phyloP scores from a whole-genome alignment of 345 rosid species.

The Geranium rotundifolium region DNA sequence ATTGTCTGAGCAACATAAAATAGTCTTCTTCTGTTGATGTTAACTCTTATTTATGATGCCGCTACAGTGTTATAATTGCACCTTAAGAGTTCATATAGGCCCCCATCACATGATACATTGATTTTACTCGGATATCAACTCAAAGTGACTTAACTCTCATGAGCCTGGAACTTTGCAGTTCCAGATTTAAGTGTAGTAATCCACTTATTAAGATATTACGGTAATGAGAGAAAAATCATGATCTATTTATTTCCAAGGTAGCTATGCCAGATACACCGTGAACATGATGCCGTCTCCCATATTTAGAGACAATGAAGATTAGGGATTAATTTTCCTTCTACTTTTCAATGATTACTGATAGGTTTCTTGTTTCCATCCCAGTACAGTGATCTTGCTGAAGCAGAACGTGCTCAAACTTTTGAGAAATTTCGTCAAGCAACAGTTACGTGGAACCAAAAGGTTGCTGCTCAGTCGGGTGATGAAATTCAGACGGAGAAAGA shows the following conservation, averaged over 20 bases:
- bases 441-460: constrained; percentile 43
- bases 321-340: neutral
- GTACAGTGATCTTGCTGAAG: constrained; percentile 69
- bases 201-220: neutral
- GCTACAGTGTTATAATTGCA: no score
- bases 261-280: neutral
- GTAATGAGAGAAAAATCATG: neutral
- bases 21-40: no score
- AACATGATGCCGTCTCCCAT: neutral
- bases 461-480: constrained; percentile 22
- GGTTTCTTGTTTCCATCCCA: constrained; percentile 15
- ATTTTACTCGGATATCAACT: no score
- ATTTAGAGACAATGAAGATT: neutral
- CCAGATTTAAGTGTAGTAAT: no score
- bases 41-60: no score
- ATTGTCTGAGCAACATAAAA: no score
- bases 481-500: constrained; percentile 25
- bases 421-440: constrained; percentile 54
- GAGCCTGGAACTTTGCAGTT: no score
- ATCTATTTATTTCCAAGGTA: neutral
- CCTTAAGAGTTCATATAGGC: no score
- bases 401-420: constrained; percentile 38
- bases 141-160: no score
- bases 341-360: constrained; percentile 5
- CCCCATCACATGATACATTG: no score